A percentile compares a stretch with the other conserved stretches of the same genome.
Conservation (phyloP, 1,284 basidiomycete species). For the Exobasidium cylindrosporum region DNA sequence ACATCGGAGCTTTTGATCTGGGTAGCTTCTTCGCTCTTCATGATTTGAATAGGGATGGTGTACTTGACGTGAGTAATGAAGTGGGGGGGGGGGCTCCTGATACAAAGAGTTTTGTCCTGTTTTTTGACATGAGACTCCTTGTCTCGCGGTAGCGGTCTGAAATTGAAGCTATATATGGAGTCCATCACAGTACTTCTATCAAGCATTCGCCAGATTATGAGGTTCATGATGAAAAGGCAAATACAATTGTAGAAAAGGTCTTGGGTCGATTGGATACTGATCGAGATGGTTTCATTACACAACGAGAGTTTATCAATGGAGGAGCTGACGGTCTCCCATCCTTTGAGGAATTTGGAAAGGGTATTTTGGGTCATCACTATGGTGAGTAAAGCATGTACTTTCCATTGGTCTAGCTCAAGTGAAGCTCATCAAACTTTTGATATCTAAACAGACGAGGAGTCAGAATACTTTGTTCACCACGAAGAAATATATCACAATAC, state of each 20-base stretch:
- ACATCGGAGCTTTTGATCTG: conserved; percentile 55
- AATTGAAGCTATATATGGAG: conserved; percentile 64
- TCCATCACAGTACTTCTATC: conserved; percentile 89
- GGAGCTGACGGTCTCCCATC: conserved; percentile 76
- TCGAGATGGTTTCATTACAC: conserved; percentile 72
- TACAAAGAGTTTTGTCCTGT: background rate
- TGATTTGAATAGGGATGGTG: conserved; percentile 70
- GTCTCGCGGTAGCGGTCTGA: conserved; percentile 41
- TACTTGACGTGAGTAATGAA: conserved; percentile 45
- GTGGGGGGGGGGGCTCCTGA: background rate
- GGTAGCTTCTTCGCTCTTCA: conserved; percentile 70
- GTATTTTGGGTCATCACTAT: conserved; percentile 82
- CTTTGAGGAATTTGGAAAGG: conserved; percentile 63
- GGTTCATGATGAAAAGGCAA: conserved; percentile 77
- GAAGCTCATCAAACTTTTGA: no score
- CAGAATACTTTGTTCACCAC: conserved; percentile 55
- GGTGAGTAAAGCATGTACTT: no score
- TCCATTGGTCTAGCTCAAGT: no score
- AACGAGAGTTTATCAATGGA: conserved; percentile 74
- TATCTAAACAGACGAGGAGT: conserved; percentile 46
- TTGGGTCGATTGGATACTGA: conserved; percentile 74
- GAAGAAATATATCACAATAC: conserved; percentile 85
- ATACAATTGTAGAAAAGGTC: conserved; percentile 74
- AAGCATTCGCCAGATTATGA: conserved; percentile 77
- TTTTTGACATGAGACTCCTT: no score